Base-by-base conservation (phyloP, 352 stramenopile species). In the Globisporangium takayamanum region DNA sequence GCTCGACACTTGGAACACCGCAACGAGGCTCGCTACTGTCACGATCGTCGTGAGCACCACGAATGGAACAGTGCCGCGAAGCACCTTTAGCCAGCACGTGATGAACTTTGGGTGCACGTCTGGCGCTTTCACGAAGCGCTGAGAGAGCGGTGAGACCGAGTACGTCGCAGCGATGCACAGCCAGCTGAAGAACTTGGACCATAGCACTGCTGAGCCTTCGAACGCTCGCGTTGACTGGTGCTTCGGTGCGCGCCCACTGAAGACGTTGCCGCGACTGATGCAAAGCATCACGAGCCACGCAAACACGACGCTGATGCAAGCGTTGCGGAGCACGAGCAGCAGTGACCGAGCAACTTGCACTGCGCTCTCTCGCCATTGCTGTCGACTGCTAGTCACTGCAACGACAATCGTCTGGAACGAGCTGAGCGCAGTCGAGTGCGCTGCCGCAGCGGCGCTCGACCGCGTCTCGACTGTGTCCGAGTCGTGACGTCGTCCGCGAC, bases 61-160 rank as follows among this genome's bases (percentile, higher is more conserved):
- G 33, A 47, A 6, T 12, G 3, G 33, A 4, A 33, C 16, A 16
- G 51, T 55, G n/a, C 37, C 33, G 11, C 45, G 5, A 2, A 37
- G n/a, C 6, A 64, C 22, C 36, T 64, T 64, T 20, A 12, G 12
- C 45, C 53, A 64, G 51, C 59, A 64, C 6, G 50, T 18, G 8
- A 42, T 1, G 18, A 60, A 50, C 12, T 37, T 45, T n/a, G 10
- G 39, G 2, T 6, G 14, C 5, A n/a, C 39, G 16, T n/a, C 39
- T n/a, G 39, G 39, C 39, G 14, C 16, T 16, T 6, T 20, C 16
- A 6, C 39, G 1, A 45, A 45, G 14, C 39, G 39, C 39, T 45
- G 39, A 6, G 39, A n/a, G 39, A 45, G 14, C 39, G 20, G 39
- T 14, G 39, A n/a, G 5, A 45, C 16, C 39, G 39, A 45, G 39